Evolutionary conservation across 2,329 filamentous ascomycete species (phyloP), one percentile per base, ranked within the genome.

Genomic region (Cladophialophora yegresii): DNA sequence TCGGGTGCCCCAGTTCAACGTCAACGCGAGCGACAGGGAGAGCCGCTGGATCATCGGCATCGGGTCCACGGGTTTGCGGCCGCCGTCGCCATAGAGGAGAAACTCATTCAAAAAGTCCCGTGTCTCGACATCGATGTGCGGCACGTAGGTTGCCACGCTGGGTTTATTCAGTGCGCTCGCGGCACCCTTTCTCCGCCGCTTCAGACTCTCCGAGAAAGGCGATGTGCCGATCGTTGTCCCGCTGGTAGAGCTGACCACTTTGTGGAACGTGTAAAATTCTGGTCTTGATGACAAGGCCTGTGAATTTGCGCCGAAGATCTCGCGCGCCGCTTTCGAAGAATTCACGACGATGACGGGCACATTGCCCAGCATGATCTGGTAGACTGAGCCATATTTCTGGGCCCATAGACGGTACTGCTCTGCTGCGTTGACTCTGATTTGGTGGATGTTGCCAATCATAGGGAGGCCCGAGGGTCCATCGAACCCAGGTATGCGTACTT

Each of bases 41-140:
- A 89, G 79, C 0, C 87, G 83, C 70, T 89, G 87, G 53, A 89
- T 88, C 83, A 88, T 86, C 0, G 86, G 85, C 84, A 88, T 86
- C 0, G 87, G 86, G 62, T 89, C 85, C 0, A 89, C 82, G 0
- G 84, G 79, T 1, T 76, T 76, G 0, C 75, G 75, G 0, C 87
- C 87, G 1, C 78, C 80, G 6, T 82, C 76, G 2, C 87, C 87
- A 65, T 87, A 84, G 22, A 81, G 79, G 63, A 84, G 78, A 0
- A 87, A 80, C 64, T 89, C 87, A 51, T 81, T 80, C 55, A 89
- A 77, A 59, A 89, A 89, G 58, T 85, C 83, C 22, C 83, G 83
- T 1, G 84, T 85, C 74, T 89, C 87, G 6, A 86, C 72, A 56
- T 89, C 85, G 1, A 89, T 77, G 69, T 87, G 85, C 0, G 82